Conservation (phyloP, 75 land plant species). For the Ceratopteris richardii region DNA sequence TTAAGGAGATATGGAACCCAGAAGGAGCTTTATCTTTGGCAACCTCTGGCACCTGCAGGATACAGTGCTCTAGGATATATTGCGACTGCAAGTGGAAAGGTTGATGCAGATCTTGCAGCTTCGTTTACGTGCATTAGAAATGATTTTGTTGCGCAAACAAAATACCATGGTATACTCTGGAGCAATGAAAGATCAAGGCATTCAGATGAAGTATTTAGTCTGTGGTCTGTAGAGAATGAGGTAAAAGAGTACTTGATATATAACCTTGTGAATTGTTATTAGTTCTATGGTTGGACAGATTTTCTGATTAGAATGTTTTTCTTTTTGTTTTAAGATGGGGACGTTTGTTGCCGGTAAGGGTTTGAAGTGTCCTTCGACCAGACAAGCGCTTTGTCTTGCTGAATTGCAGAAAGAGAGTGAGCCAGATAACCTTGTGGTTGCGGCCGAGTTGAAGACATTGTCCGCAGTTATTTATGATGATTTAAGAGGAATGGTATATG, state of each 20-base stretch:
- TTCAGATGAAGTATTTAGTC: conserved; percentile 43
- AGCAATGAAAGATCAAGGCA: conserved; percentile 13
- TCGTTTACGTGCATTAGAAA: conserved; percentile 68
- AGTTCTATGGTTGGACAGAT: too few relatives aligned
- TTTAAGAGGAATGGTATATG: conserved; percentile 81
- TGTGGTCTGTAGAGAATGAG: conserved; percentile 78
- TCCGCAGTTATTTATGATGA: conserved; percentile 91
- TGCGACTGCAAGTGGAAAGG: conserved; percentile 39
- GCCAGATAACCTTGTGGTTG: conserved; percentile 52
- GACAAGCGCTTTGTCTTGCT: conserved; percentile 60
- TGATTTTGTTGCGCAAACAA: conserved; percentile 53
- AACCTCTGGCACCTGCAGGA: conserved; percentile 89
- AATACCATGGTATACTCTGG: neutral
- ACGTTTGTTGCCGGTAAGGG: conserved; percentile 71
- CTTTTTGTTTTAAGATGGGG: conserved; percentile 25
- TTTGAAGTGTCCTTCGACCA: conserved; percentile 56
- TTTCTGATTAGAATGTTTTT: too few relatives aligned
- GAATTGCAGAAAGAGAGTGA: conserved; percentile 29
- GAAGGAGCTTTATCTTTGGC: conserved; percentile 69
- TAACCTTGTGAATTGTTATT: too few relatives aligned
- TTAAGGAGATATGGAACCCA: conserved; percentile 45
- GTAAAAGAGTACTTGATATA: conserved; percentile 3
- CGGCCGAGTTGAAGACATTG: conserved; percentile 56
- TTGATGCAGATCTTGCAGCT: conserved; percentile 36
- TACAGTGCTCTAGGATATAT: conserved; percentile 85